Evolutionary conservation across 768 basidiomycete genomes (phyloP).

Genomic region (Flagelloscypha sp.): DNA sequence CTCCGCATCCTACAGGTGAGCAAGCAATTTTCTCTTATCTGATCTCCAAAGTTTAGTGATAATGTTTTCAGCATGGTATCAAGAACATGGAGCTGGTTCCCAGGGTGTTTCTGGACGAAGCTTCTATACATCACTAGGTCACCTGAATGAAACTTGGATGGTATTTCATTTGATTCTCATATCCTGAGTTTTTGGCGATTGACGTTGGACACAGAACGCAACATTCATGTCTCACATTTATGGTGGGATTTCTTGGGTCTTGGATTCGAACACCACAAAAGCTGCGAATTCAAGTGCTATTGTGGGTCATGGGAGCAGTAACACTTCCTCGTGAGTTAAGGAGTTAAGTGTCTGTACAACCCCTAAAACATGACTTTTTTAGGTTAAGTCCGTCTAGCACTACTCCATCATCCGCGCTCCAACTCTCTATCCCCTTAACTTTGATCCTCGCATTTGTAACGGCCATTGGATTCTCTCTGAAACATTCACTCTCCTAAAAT

Average conservation of each 20-base stretch:
- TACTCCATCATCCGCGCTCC: too few relatives aligned
- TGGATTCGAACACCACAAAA: slow-evolving; percentile 62
- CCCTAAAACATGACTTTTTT: too few relatives aligned
- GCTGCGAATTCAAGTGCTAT: slow-evolving; percentile 52
- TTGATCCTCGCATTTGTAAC: too few relatives aligned
- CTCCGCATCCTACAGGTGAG: slow-evolving; percentile 71
- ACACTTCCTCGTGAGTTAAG: background rate
- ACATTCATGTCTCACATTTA: slow-evolving; percentile 66
- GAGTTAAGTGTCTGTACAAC: too few relatives aligned
- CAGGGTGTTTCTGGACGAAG: slow-evolving; percentile 55
- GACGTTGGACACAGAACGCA: slow-evolving; percentile 38
- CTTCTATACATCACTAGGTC: slow-evolving; percentile 80
- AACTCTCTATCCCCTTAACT: too few relatives aligned
- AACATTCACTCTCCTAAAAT: too few relatives aligned
- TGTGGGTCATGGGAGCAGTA: slow-evolving; percentile 40
- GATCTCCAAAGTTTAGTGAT: background rate
- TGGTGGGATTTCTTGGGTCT: slow-evolving; percentile 66
- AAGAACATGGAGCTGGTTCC: slow-evolving; percentile 60
- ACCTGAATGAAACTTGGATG: slow-evolving; percentile 72
- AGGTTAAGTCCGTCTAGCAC: too few relatives aligned
- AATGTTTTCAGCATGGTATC: slow-evolving; percentile 63
- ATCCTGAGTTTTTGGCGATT: background rate
- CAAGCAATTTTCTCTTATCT: background rate
- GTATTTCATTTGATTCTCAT: slow-evolving; percentile 25
- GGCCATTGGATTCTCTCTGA: too few relatives aligned